These are phyloP conservation scores for Mycena amicta DNA, from an alignment of 768 basidiomycete species.

Conservation along the genomic window DNA sequence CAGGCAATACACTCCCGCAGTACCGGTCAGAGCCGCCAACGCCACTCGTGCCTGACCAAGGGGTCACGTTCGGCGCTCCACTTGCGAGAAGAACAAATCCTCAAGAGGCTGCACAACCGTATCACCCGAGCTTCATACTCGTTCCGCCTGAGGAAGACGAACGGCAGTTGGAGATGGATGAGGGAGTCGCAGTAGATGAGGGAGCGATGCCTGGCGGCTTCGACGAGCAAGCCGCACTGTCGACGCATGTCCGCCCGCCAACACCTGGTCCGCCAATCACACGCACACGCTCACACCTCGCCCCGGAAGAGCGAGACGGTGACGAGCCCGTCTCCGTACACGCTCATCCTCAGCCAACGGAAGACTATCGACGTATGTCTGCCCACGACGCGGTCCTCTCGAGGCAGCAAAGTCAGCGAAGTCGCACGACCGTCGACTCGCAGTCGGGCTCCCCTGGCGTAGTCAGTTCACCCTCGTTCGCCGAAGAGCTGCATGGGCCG, in stretches of 20 bases:
- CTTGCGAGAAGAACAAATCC: not conserved
- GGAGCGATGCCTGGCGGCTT: slow-evolving; percentile 8
- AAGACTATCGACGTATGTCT: slow-evolving; percentile 26
- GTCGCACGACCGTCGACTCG: slow-evolving; percentile 13
- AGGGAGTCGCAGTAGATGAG: not conserved
- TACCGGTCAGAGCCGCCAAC: slow-evolving; percentile 21
- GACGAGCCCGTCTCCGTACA: slow-evolving; percentile 21
- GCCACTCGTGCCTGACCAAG: slow-evolving; percentile 5
- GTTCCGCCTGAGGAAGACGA: slow-evolving; percentile 14
- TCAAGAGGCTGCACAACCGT: not conserved
- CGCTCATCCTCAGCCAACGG: slow-evolving; percentile 17
- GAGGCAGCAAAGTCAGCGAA: slow-evolving; percentile 6
- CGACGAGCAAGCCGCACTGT: slow-evolving; percentile 6
- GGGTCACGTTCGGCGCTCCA: not conserved
- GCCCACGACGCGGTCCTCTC: slow-evolving; percentile 3
- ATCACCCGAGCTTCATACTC: slow-evolving; percentile 13
- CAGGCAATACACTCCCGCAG: slow-evolving; percentile 21
- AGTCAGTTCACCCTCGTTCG: slow-evolving; percentile 19
- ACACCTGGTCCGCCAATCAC: not conserved
- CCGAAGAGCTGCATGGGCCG: slow-evolving; percentile 16
- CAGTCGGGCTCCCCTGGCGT: not conserved
- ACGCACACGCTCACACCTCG: not conserved
- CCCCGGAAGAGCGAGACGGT: not conserved
- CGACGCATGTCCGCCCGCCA: not conserved
- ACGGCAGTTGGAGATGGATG: not conserved